Percentiles rank a stretch among this genome's conserved stretches.
phyloP scores from a whole-genome alignment of 306 rosid species.

The Cucurbita moschata region DNA sequence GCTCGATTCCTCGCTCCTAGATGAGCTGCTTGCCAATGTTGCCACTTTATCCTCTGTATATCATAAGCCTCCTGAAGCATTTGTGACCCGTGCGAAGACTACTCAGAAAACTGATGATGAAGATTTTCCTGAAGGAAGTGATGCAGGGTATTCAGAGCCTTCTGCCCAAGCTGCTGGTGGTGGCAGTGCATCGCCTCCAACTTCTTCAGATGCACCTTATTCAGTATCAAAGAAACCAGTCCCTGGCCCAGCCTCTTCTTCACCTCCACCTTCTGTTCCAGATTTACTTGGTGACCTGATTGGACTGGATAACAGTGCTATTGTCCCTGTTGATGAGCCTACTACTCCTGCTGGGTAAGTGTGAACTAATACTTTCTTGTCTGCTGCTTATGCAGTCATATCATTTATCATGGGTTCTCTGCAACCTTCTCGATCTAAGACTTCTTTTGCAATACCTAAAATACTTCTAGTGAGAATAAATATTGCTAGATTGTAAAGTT shows the following conservation, averaged over 20 bases:
- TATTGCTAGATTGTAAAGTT: neutral
- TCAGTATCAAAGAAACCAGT: constrained; percentile 33
- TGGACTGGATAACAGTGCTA: constrained; percentile 66
- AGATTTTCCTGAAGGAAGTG: constrained; percentile 79
- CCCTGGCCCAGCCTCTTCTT: constrained; percentile 35
- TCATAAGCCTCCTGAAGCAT: constrained; percentile 98
- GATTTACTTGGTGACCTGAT: constrained; percentile 94
- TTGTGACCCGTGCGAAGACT: constrained; percentile 64
- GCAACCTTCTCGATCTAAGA: neutral
- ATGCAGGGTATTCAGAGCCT: constrained; percentile 61
- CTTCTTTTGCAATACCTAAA: neutral
- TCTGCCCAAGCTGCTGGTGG: constrained; percentile 37
- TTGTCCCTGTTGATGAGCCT: constrained; percentile 65
- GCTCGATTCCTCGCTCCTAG: constrained; percentile 83
- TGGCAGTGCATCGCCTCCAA: constrained; percentile 47
- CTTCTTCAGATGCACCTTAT: constrained; percentile 32
- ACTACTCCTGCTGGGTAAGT: constrained; percentile 73
- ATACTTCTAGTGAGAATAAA: neutral
- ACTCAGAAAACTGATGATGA: constrained; percentile 72
- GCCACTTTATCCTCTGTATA: constrained; percentile 94
- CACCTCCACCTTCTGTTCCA: constrained; percentile 58
- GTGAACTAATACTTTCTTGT: constrained; percentile 3
- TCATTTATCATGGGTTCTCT: neutral
- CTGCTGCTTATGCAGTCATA: neutral
- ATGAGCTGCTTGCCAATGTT: constrained; percentile 92